Conservation (phyloP, 1,284 basidiomycete genomes). For the Rhodofomes roseus region DNA sequence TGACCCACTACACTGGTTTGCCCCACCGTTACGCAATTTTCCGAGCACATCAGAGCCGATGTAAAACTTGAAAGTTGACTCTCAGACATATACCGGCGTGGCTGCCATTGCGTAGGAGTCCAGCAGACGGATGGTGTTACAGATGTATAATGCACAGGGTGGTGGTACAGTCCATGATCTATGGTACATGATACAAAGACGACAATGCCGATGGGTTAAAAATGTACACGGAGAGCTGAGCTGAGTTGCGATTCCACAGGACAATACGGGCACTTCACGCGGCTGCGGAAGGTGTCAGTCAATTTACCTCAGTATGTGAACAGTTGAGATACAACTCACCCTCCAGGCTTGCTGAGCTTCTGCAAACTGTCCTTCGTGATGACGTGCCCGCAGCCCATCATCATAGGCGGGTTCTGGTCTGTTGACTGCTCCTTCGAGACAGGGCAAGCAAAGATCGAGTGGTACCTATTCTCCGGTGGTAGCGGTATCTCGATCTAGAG, state of each 20-base stretch:
- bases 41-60: no score
- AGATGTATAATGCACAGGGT: neutral
- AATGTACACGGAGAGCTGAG: conserved; percentile 66
- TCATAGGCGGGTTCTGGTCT: conserved; percentile 94
- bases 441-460: conserved; percentile 96
- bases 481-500: conserved; percentile 90
- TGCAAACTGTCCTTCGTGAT: conserved; percentile 86
- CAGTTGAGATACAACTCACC: conserved; percentile 49
- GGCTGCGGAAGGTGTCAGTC: conserved; percentile 37
- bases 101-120: no score
- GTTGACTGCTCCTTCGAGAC: conserved; percentile 98
- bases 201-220: conserved; percentile 39
- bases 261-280: conserved; percentile 88
- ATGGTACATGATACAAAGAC: neutral
- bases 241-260: conserved; percentile 67
- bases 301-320: neutral
- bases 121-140: neutral
- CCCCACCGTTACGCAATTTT: no score
- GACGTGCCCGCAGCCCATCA: conserved; percentile 95
- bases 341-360: conserved; percentile 81
- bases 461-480: conserved; percentile 83
- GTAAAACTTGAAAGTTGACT: no score
- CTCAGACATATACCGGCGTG: no score
- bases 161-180: conserved; percentile 4
- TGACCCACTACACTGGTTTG: no score